Evolutionary conservation across 352 stramenopile genomes (phyloP).

Genomic region (Globisporangium nagaii): DNA sequence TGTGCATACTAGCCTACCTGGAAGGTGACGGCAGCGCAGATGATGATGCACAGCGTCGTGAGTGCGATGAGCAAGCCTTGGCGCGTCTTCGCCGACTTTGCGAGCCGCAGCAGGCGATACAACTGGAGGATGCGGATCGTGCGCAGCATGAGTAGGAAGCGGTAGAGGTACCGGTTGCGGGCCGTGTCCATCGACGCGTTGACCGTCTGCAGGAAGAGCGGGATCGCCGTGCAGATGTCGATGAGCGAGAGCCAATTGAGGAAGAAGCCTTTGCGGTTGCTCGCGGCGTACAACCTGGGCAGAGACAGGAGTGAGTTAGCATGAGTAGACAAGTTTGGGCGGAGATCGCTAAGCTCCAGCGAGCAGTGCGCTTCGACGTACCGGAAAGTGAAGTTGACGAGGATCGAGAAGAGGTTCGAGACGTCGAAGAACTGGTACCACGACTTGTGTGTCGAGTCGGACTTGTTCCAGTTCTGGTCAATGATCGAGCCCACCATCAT

Average conservation of each 20-base stretch:
- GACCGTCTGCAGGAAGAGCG: constrained; percentile 39
- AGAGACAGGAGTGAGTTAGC: too few relatives aligned
- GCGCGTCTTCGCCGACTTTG: constrained; percentile 50
- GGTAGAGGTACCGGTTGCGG: constrained; percentile 38
- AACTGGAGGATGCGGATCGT: constrained; percentile 51
- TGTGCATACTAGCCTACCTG: too few relatives aligned
- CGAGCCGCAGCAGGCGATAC: constrained; percentile 52
- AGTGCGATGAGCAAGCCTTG: constrained; percentile 49
- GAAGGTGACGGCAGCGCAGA: constrained; percentile 50
- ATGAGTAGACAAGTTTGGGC: too few relatives aligned
- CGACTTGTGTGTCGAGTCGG: constrained; percentile 21
- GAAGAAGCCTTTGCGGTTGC: constrained; percentile 50
- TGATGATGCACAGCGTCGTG: constrained; percentile 54
- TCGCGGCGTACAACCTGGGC: constrained; percentile 63
- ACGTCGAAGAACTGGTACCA: constrained; percentile 40
- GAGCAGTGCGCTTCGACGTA: constrained; percentile 13
- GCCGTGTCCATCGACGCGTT: constrained; percentile 9
- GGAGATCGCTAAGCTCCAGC: too few relatives aligned
- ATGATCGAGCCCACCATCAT: constrained; percentile 57
- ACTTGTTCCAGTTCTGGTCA: constrained; percentile 52
- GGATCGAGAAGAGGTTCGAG: constrained; percentile 42
- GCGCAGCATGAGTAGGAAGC: constrained; percentile 64
- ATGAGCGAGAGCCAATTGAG: constrained; percentile 60
- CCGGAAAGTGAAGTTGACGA: constrained; percentile 37
- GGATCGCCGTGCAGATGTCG: constrained; percentile 41